These are phyloP conservation scores for Strobilomyces confusus DNA, from an alignment of 768 basidiomycete species.

Conservation along the genomic window DNA sequence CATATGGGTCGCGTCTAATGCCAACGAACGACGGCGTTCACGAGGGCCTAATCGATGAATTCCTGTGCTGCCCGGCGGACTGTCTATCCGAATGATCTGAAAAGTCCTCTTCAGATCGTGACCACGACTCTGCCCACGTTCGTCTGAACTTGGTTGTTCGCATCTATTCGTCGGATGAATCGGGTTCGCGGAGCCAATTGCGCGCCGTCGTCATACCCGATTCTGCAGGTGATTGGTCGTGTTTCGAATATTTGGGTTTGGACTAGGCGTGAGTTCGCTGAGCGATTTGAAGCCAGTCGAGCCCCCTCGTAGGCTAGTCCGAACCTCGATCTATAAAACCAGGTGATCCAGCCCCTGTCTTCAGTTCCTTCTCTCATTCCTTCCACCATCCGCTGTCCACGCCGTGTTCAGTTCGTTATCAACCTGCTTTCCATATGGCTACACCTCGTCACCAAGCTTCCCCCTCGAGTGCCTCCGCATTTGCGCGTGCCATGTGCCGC, in stretches of 20 bases:
- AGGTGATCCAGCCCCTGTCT: not conserved
- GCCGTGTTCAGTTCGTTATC: not conserved
- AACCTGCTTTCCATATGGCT: constrained; percentile 6
- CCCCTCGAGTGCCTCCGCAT: not conserved
- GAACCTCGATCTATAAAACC: constrained; percentile 3
- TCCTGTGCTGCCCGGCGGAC: too few species aligned
- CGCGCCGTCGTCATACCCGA: too few species aligned
- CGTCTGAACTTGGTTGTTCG: too few species aligned
- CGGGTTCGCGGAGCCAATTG: too few species aligned
- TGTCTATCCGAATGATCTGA: too few species aligned
- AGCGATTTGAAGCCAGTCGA: not conserved
- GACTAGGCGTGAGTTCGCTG: not conserved
- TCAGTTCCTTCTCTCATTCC: constrained; percentile 1
- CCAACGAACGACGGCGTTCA: too few species aligned
- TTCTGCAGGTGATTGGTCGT: too few species aligned
- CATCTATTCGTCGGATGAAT: too few species aligned
- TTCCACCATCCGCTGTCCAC: not conserved
- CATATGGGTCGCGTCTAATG: too few species aligned
- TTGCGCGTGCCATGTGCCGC: not conserved
- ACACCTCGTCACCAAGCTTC: not conserved
- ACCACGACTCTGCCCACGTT: too few species aligned
- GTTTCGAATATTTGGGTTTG: not conserved
- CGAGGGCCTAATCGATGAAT: too few species aligned
- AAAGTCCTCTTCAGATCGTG: too few species aligned
- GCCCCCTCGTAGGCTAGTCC: not conserved